Base-by-base conservation (phyloP, 2,329 filamentous ascomycete species). In the Colletotrichum trifolii region DNA sequence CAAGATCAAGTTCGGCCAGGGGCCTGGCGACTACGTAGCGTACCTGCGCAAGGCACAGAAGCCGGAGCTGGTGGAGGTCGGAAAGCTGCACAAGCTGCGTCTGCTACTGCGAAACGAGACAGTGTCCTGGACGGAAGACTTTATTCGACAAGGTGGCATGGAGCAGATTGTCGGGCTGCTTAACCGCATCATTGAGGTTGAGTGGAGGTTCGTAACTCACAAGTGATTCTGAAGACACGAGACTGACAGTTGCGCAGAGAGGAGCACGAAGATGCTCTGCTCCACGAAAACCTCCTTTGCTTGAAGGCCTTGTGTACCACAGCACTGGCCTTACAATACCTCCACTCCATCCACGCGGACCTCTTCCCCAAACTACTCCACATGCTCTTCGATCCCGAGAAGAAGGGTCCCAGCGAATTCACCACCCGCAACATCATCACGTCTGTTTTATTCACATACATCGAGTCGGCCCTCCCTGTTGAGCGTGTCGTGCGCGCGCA, bases 331-430 rank as follows among this genome's bases (percentile, higher is more conserved):
- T 84, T 97, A 72, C 87, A 91, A 69, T 92, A 95, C 73, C 86
- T 99, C 8, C 87, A 92, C 69, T 87, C 88, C 9, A 92, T 97
- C 62, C 93, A 96, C 70, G 82, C 84, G 6, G 90, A 90, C 0
- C 84, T 99, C 8, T 97, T 98, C 73, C 93, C 95, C 2, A 92
- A 92, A 34, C 82, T 99, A 50, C 80, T 98, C 50, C 87, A 87
- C 64, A 94, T 98, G 90, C 84, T 98, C 45, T 98, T 98, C 72
- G 94, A 97, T 72, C 93, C 96, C n/a, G 95, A 98, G 75, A 96
- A 94, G 82, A 98, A 98, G 76, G 96, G 96, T 0, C 96, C 96
- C 0, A 96, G 93, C 80, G 96, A 99, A 77, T 99, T 97, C 76
- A 96, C 92, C 5, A 98, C 96, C 11, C 90, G 96, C 60, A 91